These are phyloP conservation scores for Cryptococcus hybrid DNA, from an alignment of 1,284 basidiomycete species.

Conservation along the genomic window DNA sequence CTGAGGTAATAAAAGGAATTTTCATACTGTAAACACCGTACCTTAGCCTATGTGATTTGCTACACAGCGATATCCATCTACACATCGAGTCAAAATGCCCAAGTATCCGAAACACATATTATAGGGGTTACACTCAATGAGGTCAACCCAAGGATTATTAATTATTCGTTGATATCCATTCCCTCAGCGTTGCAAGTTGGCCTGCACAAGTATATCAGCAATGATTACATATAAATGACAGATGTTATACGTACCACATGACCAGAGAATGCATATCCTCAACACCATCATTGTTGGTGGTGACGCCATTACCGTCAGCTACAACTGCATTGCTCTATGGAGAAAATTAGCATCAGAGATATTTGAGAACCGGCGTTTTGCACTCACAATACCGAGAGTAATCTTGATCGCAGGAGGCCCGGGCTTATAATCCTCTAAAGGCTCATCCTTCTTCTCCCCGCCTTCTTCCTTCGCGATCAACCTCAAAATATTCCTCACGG, in stretches of 20 bases:
- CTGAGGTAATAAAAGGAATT: neutral
- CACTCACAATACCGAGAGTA: slow-evolving; percentile 58
- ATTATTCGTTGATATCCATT: slow-evolving; percentile 27
- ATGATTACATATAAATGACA: neutral
- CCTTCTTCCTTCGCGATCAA: slow-evolving; percentile 33
- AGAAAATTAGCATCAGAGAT: neutral
- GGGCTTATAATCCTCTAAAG: slow-evolving; percentile 60
- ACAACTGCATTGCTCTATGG: slow-evolving; percentile 56
- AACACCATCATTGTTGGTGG: slow-evolving; percentile 52
- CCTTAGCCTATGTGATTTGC: neutral
- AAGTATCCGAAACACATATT: no score
- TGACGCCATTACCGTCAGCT: slow-evolving; percentile 55
- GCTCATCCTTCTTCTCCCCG: slow-evolving; percentile 20
- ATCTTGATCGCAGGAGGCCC: slow-evolving; percentile 66
- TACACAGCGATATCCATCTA: no score
- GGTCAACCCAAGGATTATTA: no score
- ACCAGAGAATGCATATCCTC: slow-evolving; percentile 55
- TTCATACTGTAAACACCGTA: neutral
- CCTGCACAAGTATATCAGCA: slow-evolving; percentile 63
- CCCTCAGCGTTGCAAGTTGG: slow-evolving; percentile 12
- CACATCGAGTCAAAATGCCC: no score
- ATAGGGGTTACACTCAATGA: no score
- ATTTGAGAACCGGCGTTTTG: neutral
- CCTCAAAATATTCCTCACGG: slow-evolving; percentile 49
- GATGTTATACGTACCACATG: slow-evolving; percentile 51